These are phyloP conservation scores for Kodamaea fungicola DNA, from an alignment of 1,139 yeast genomes.

Conservation along the genomic window DNA sequence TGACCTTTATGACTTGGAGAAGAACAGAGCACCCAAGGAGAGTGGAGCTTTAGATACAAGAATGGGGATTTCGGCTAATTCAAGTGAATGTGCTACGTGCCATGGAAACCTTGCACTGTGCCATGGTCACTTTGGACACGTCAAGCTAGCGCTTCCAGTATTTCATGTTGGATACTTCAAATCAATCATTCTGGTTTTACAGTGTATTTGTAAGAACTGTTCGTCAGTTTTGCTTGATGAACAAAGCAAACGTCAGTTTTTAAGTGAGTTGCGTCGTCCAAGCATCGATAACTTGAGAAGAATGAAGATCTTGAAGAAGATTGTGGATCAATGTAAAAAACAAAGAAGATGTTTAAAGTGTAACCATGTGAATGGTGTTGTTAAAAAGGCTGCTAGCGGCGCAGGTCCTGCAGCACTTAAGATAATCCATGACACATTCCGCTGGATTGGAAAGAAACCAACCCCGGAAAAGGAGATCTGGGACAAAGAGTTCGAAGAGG, in stretches of 20 bases:
- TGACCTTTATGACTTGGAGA: constrained; percentile 86
- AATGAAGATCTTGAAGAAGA: constrained; percentile 80
- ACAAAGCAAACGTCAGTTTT: constrained; percentile 61
- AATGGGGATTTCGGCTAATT: constrained; percentile 92
- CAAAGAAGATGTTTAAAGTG: constrained; percentile 89
- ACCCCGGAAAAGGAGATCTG: constrained; percentile 82
- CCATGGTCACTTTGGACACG: constrained; percentile 98
- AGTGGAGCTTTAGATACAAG: constrained; percentile 87
- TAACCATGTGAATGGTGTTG: constrained; percentile 91
- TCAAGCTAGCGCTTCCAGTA: constrained; percentile 88
- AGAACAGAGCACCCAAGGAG: constrained; percentile 75
- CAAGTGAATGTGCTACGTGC: constrained; percentile 84
- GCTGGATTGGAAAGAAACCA: constrained; percentile 91
- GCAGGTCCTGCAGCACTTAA: constrained; percentile 91
- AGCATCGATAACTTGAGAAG: constrained; percentile 87
- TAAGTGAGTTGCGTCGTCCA: constrained; percentile 78
- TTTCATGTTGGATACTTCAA: constrained; percentile 98
- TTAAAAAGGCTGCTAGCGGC: constrained; percentile 92
- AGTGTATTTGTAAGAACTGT: constrained; percentile 89
- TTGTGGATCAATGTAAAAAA: constrained; percentile 90
- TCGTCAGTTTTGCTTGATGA: constrained; percentile 76
- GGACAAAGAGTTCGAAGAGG: constrained; percentile 80
- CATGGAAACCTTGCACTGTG: constrained; percentile 91
- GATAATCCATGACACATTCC: constrained; percentile 91
- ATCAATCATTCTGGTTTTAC: constrained; percentile 82